These are phyloP conservation scores for Leptographium wingfieldii DNA, from an alignment of 2,329 filamentous ascomycete species.

Conservation along the genomic window DNA sequence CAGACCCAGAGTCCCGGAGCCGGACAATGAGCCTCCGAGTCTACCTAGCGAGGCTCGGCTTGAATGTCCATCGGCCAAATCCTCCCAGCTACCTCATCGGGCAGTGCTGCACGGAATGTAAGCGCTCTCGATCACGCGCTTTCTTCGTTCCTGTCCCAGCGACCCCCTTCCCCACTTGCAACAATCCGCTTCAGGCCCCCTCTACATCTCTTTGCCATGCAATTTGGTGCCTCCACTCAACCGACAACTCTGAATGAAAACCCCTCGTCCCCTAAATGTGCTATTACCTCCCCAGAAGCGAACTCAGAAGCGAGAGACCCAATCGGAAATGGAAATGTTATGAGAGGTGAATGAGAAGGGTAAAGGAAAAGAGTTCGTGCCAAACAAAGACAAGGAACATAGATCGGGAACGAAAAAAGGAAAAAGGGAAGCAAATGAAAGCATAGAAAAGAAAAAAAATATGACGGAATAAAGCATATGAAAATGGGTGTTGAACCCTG, in stretches of 20 bases:
- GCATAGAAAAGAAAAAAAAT: constrained; percentile 10
- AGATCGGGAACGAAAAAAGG: background rate
- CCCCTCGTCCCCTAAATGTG: constrained; percentile 20
- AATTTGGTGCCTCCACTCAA: constrained; percentile 11
- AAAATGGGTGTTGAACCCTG: background rate
- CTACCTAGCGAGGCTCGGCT: background rate
- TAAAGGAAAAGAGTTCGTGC: constrained; percentile 10
- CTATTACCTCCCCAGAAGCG: constrained; percentile 26
- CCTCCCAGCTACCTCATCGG: background rate
- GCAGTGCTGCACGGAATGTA: background rate
- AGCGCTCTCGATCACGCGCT: background rate
- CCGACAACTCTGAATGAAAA: constrained; percentile 1
- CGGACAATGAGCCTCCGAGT: background rate
- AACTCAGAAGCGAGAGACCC: constrained; percentile 18
- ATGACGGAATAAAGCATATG: constrained; percentile 15
- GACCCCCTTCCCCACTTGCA: background rate
- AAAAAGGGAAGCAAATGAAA: constrained; percentile 6
- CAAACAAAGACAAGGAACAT: background rate
- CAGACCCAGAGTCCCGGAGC: background rate
- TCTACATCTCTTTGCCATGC: background rate
- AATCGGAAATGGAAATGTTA: constrained; percentile 17
- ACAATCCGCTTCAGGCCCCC: background rate
- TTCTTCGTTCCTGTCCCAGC: background rate
- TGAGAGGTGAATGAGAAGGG: constrained; percentile 9
- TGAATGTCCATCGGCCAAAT: background rate